These are phyloP conservation scores for Achaetomium macrosporum DNA, from an alignment of 2,329 filamentous ascomycete genomes.

Conservation along the genomic window DNA sequence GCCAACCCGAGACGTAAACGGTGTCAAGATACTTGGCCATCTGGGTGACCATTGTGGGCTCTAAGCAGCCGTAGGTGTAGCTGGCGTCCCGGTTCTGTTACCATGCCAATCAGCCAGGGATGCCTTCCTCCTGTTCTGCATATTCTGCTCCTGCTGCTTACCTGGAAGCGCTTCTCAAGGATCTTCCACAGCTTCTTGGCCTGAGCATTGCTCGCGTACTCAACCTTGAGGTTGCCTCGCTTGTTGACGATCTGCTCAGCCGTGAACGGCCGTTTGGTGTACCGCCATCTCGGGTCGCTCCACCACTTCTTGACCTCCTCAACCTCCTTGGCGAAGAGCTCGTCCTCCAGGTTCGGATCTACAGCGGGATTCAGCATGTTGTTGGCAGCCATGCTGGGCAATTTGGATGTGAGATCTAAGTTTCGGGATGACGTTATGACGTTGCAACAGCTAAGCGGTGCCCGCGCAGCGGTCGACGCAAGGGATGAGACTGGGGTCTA, in stretches of 20 bases:
- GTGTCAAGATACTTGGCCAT: conserved; percentile 99
- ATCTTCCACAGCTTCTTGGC: conserved; percentile 94
- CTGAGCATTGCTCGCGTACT: conserved; percentile 84
- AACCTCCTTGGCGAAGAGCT: conserved; percentile 75
- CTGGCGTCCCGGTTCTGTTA: conserved; percentile 72
- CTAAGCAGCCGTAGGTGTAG: conserved; percentile 94
- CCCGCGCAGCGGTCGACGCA: not conserved
- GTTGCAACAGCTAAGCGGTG: not conserved
- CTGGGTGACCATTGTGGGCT: conserved; percentile 97
- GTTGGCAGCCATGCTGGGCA: conserved; percentile 50
- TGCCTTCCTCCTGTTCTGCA: not conserved
- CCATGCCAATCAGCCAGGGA: not conserved
- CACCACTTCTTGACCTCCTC: conserved; percentile 91
- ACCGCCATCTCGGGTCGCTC: conserved; percentile 83
- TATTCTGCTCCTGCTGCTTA: conserved; percentile 35
- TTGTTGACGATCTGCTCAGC: conserved; percentile 97
- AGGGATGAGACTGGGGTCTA: conserved; percentile 8
- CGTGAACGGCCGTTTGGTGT: conserved; percentile 88
- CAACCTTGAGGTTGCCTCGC: conserved; percentile 81
- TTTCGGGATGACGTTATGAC: not conserved
- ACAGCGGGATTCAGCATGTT: conserved; percentile 56
- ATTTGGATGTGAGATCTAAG: not conserved
- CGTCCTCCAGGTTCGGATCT: conserved; percentile 52
- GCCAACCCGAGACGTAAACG: conserved; percentile 98
- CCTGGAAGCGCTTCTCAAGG: conserved; percentile 79